Conservation (phyloP, 2,329 filamentous ascomycete genomes). For the Aureobasidium sp. region DNA sequence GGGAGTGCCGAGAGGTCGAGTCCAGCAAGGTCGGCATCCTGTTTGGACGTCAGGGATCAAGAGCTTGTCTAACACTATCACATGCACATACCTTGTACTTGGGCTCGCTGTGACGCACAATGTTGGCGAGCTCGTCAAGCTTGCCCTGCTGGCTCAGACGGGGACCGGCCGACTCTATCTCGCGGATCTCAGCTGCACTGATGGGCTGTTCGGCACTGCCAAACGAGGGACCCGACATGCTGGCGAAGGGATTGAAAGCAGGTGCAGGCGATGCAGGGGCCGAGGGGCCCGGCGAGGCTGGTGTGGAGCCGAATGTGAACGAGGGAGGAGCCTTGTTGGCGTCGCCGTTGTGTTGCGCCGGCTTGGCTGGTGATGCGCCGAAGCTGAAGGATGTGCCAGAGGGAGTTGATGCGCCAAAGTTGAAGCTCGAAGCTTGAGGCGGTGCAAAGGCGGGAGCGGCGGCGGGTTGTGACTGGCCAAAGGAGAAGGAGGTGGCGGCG, state of each 20-base stretch:
- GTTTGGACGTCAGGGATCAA: not conserved
- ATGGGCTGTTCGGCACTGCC: not conserved
- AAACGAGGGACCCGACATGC: not conserved
- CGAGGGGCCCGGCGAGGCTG: not conserved
- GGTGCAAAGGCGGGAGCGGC: constrained; percentile 9
- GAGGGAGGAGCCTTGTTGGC: constrained; percentile 5
- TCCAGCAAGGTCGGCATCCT: constrained; percentile 3
- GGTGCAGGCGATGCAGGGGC: not conserved
- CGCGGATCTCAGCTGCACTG: constrained; percentile 13
- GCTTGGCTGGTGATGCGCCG: not conserved
- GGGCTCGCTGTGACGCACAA: constrained; percentile 14
- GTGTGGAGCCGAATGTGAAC: constrained; percentile 6
- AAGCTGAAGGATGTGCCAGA: constrained; percentile 7
- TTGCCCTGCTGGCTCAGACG: constrained; percentile 9
- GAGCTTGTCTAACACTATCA: not conserved
- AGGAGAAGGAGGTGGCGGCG: constrained; percentile 1
- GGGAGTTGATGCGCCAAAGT: not conserved
- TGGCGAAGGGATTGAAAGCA: not conserved
- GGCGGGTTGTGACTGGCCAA: constrained; percentile 12
- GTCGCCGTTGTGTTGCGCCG: not conserved
- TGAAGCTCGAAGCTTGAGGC: not conserved
- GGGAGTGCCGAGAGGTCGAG: not conserved
- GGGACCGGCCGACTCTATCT: constrained; percentile 13
- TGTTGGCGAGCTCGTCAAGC: constrained; percentile 6
- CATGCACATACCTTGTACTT: constrained; percentile 6